Conservation (phyloP, 305 asterid species). For the Lippia alba region DNA sequence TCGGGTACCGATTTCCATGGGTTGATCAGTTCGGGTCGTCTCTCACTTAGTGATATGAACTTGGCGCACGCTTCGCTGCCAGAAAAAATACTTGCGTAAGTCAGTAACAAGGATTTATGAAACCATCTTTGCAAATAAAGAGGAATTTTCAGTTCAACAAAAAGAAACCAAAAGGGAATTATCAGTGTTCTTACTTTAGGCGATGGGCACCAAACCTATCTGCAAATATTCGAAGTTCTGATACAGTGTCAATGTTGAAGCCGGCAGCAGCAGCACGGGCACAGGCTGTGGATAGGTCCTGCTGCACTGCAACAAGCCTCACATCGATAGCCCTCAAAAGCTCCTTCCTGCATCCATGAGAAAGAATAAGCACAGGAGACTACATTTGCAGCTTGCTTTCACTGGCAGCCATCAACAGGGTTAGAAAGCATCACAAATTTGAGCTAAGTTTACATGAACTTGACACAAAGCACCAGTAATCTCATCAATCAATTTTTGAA, state of each 20-base stretch:
- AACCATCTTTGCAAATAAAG: conserved; percentile 8
- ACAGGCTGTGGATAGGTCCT: conserved; percentile 73
- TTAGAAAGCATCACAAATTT: conserved; percentile 2
- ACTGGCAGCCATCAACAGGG: too few relatives aligned
- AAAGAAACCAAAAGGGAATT: not conserved
- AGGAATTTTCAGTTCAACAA: too few relatives aligned
- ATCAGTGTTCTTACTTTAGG: conserved; percentile 60
- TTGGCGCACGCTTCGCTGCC: conserved; percentile 82
- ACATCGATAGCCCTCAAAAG: conserved; percentile 87
- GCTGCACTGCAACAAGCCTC: conserved; percentile 78
- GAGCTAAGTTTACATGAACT: not conserved
- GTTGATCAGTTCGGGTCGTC: conserved; percentile 62
- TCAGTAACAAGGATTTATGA: not conserved
- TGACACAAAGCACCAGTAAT: not conserved
- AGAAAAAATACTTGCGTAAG: not conserved
- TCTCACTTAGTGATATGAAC: conserved; percentile 64
- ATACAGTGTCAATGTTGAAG: conserved; percentile 65
- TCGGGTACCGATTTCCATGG: conserved; percentile 56
- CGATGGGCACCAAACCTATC: conserved; percentile 77
- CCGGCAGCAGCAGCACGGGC: conserved; percentile 89
- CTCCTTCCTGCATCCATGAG: conserved; percentile 70
- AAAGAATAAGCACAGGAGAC: conserved; percentile 1
- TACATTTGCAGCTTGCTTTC: too few relatives aligned
- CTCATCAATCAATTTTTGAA: not conserved
- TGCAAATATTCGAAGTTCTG: conserved; percentile 86